Base-by-base conservation (phyloP, 2,329 filamentous ascomycete genomes). In the Diaporthe capsici region DNA sequence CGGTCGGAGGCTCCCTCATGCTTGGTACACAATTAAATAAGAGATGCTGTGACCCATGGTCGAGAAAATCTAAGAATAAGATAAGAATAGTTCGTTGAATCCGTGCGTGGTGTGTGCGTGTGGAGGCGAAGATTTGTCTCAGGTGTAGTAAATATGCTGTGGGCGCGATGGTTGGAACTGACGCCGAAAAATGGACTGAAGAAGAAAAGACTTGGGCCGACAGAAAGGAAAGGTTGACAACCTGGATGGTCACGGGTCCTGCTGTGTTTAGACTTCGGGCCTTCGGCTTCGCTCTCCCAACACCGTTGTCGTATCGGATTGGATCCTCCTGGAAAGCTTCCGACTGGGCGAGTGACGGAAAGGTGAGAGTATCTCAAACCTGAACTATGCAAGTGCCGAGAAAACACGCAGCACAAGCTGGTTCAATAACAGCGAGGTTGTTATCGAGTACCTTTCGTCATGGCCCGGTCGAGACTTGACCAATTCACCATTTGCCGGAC, bases 91-190 rank as follows among this genome's bases (percentile, higher is more conserved):
- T 60, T 47, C 2, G 68, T 71, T 34, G 57, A 60, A 34, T 20
- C 39, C 25, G n/a, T 70, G 47, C 13, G 34, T 25, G 9, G 31
- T 53, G 47, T 20, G 65, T 22, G 34, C 22, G 22, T 25, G 2
- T 65, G 20, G 61, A 9, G n/a, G 49, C 15, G 13, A 8, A 55
- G 3, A 42, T 70, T 3, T 8, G 20, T 42, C 9, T n/a, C 17
- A 34, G 71, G 71, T 57, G 71, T 47, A 73, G 22, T 73, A 57
- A 44, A 57, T 73, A 73, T 73, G 58, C 13, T 47, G 58, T 55
- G 71, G 31, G 47, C 60, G 71, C 39, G 20, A 55, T 34, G 34
- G 0, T 22, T 22, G 28, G 51, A 37, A 63, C 10, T 55, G 22
- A 31, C 22, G 34, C 58, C 47, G 17, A 53, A n/a, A 17, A 57